These are phyloP conservation scores for Marchantia polymorpha DNA, from an alignment of 225 moss, liverwort and hornwort species.

Conservation along the genomic window DNA sequence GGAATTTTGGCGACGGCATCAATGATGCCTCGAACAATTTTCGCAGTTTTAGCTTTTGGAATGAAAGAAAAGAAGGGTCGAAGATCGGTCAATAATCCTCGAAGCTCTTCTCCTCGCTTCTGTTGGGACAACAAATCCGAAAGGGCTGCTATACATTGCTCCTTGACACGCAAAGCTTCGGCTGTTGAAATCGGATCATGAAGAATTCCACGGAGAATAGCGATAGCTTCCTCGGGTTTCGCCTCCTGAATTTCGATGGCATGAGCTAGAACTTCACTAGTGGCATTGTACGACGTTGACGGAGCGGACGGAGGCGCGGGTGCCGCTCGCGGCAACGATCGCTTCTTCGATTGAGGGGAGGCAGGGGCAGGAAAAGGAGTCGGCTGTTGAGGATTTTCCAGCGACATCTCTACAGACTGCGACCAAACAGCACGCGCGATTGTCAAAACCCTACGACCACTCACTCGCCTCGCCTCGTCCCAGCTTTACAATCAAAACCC, in stretches of 20 bases:
- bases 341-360: slow-evolving; percentile 36
- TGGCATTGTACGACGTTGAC: slow-evolving; percentile 30
- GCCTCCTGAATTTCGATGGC: slow-evolving; percentile 54
- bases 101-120: slow-evolving; percentile 78
- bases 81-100: slow-evolving; percentile 69
- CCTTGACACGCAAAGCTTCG: slow-evolving; percentile 76
- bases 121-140: slow-evolving; percentile 74
- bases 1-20: slow-evolving; percentile 95
- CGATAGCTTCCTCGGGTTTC: slow-evolving; percentile 55
- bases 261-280: slow-evolving; percentile 57
- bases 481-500: background rate
- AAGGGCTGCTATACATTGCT: slow-evolving; percentile 73
- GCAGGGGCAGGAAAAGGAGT: slow-evolving; percentile 36
- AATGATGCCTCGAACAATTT: slow-evolving; percentile 85
- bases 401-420: slow-evolving; percentile 23
- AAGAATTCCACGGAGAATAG: slow-evolving; percentile 60
- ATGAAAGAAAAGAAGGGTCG: slow-evolving; percentile 73
- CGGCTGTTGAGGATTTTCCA: slow-evolving; percentile 23
- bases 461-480: background rate
- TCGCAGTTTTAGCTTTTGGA: slow-evolving; percentile 91
- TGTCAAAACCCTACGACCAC: background rate
- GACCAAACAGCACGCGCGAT: background rate
- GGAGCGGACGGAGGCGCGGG: slow-evolving; percentile 34
- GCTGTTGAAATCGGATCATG: slow-evolving; percentile 67
- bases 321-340: slow-evolving; percentile 39